Conservation (phyloP, 495 filamentous ascomycete species). For the Neurospora pannonica region DNA sequence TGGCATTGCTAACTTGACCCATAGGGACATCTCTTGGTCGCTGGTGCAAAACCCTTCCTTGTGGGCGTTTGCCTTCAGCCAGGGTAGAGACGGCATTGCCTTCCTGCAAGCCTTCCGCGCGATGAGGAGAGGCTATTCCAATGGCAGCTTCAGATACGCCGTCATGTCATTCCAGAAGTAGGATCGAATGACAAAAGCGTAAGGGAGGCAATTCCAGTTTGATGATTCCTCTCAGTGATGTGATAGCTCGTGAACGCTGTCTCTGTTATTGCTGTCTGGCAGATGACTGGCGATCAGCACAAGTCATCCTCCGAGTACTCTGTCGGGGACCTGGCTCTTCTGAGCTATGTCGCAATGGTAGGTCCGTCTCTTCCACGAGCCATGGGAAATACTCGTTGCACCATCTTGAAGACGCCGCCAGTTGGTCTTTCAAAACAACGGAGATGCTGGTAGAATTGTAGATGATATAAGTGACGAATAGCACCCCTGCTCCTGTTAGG, state of each 20-base stretch:
- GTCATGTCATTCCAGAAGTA: constrained; percentile 46
- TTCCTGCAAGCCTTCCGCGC: constrained; percentile 50
- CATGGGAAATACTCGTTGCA: background rate
- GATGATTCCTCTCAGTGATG: background rate
- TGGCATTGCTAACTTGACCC: too few species aligned
- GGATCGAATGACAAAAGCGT: background rate
- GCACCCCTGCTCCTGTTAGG: background rate
- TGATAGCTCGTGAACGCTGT: background rate
- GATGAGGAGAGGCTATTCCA: constrained; percentile 49
- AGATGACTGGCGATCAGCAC: background rate
- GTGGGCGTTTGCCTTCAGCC: constrained; percentile 48
- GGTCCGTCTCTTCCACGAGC: background rate
- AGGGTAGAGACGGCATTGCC: constrained; percentile 47
- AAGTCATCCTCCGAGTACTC: background rate
- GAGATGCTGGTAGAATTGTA: background rate
- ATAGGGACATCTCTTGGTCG: constrained; percentile 52
- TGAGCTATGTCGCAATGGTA: background rate
- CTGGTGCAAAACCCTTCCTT: constrained; percentile 46
- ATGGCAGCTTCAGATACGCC: constrained; percentile 47
- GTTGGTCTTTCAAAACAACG: background rate
- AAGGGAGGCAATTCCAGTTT: background rate
- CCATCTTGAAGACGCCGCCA: background rate
- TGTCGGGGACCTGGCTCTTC: background rate
- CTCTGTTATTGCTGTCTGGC: background rate
- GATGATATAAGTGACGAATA: background rate